These are phyloP conservation scores for Coniophora puteana DNA, from an alignment of 1,284 basidiomycete species.

Conservation along the genomic window DNA sequence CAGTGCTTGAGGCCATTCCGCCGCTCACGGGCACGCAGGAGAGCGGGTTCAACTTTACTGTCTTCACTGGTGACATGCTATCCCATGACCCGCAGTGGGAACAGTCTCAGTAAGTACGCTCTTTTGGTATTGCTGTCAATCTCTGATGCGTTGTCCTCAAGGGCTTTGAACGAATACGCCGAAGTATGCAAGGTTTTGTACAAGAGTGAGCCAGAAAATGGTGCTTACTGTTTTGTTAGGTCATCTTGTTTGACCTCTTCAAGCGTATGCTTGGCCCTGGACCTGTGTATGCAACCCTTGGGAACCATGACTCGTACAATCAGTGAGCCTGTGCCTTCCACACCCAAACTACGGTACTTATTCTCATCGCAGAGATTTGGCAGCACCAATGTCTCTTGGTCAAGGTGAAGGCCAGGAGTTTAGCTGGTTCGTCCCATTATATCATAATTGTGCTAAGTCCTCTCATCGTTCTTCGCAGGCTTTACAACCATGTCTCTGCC, in stretches of 20 bases:
- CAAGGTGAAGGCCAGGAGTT: slow-evolving; percentile 53
- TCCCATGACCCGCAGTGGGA: slow-evolving; percentile 68
- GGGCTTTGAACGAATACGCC: slow-evolving; percentile 46
- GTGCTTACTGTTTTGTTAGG: slow-evolving; percentile 29
- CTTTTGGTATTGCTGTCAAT: neutral
- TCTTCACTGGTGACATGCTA: slow-evolving; percentile 80
- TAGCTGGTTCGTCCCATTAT: slow-evolving; percentile 47
- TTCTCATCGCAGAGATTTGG: slow-evolving; percentile 9
- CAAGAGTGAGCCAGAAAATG: neutral
- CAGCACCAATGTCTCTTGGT: slow-evolving; percentile 25
- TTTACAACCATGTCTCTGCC: slow-evolving; percentile 65
- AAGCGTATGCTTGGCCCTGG: slow-evolving; percentile 54
- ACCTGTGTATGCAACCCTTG: slow-evolving; percentile 66
- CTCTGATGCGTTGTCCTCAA: slow-evolving; percentile 14
- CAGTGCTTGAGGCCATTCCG: slow-evolving; percentile 67
- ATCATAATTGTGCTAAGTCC: neutral
- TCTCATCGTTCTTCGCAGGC: slow-evolving; percentile 38
- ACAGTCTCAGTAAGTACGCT: slow-evolving; percentile 45
- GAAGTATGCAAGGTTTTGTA: slow-evolving; percentile 36
- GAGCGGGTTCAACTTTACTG: slow-evolving; percentile 58
- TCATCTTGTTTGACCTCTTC: slow-evolving; percentile 61
- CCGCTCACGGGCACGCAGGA: slow-evolving; percentile 57
- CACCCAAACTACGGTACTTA: neutral
- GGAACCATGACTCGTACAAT: slow-evolving; percentile 68
- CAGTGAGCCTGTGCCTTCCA: slow-evolving; percentile 20